Conservation (phyloP, 2,329 filamentous ascomycete genomes). For the Penicillium sp. region DNA sequence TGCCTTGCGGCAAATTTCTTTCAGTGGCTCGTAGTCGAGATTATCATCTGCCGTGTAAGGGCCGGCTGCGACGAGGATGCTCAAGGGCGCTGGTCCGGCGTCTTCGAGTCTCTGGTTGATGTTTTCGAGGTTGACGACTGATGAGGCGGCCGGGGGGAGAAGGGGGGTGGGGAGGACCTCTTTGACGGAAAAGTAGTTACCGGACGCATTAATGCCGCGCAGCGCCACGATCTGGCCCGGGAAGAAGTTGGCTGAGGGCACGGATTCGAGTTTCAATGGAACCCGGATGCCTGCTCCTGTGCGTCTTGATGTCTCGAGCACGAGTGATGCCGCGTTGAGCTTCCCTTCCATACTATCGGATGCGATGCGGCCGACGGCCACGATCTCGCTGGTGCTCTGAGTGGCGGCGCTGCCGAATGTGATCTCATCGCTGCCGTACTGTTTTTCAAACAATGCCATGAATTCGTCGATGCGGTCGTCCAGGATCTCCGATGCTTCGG, state of each 20-base stretch:
- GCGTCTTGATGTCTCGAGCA: constrained; percentile 77
- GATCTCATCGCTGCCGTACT: constrained; percentile 66
- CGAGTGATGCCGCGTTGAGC: constrained; percentile 72
- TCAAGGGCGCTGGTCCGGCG: constrained; percentile 61
- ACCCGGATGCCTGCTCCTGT: constrained; percentile 75
- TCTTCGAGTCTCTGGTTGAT: constrained; percentile 62
- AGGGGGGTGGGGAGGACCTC: constrained; percentile 68
- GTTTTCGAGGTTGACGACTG: constrained; percentile 54
- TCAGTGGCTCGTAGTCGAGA: constrained; percentile 77
- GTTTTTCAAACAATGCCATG: constrained; percentile 59
- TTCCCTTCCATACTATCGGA: constrained; percentile 77
- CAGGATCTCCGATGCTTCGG: constrained; percentile 81
- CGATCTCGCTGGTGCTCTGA: constrained; percentile 74
- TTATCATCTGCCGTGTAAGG: constrained; percentile 91
- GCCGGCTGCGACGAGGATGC: constrained; percentile 67
- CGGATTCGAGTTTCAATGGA: constrained; percentile 63
- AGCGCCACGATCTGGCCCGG: constrained; percentile 89
- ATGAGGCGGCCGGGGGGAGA: constrained; percentile 64
- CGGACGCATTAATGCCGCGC: constrained; percentile 75
- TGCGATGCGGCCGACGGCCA: constrained; percentile 84
- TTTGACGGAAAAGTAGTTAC: constrained; percentile 69
- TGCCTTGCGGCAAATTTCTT: constrained; percentile 69
- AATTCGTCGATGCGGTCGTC: constrained; percentile 95
- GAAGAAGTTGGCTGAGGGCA: constrained; percentile 73
- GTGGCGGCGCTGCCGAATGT: constrained; percentile 79